Conservation (phyloP, 257 asterid species). For the Solanum sejunctum region DNA sequence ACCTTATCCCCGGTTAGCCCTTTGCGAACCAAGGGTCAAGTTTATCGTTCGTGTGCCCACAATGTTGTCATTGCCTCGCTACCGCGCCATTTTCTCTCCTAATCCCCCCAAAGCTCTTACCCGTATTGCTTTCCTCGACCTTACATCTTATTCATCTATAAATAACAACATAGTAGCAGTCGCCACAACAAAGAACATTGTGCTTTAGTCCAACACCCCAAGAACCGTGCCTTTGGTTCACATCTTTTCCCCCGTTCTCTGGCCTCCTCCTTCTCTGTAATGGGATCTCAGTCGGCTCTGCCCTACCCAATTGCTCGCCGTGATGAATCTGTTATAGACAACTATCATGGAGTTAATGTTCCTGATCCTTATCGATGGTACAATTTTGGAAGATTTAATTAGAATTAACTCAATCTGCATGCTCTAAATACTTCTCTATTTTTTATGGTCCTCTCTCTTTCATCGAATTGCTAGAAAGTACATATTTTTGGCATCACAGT, state of each 20-base stretch:
- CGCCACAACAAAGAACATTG: neutral
- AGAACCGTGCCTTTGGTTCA: neutral
- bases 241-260: neutral
- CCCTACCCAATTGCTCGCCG: slow-evolving; percentile 62
- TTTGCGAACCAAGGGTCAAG: neutral
- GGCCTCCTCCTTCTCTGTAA: slow-evolving; percentile 1
- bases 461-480: neutral
- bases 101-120: neutral
- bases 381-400: neutral
- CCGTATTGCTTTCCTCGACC: neutral
- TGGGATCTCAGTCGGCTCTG: slow-evolving; percentile 57
- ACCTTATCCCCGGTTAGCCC: neutral
- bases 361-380: slow-evolving; percentile 96
- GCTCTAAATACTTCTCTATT: neutral
- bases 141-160: neutral
- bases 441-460: neutral
- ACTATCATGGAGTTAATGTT: slow-evolving; percentile 62
- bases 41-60: neutral
- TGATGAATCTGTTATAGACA: slow-evolving; percentile 71
- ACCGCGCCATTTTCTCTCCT: neutral
- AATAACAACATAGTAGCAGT: neutral
- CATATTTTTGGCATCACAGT: neutral
- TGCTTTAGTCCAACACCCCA: neutral
- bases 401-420: neutral
- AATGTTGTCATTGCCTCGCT: neutral